Evolutionary conservation across 768 basidiomycete species (phyloP).

Genomic region (Kwoniella bestiolae): DNA sequence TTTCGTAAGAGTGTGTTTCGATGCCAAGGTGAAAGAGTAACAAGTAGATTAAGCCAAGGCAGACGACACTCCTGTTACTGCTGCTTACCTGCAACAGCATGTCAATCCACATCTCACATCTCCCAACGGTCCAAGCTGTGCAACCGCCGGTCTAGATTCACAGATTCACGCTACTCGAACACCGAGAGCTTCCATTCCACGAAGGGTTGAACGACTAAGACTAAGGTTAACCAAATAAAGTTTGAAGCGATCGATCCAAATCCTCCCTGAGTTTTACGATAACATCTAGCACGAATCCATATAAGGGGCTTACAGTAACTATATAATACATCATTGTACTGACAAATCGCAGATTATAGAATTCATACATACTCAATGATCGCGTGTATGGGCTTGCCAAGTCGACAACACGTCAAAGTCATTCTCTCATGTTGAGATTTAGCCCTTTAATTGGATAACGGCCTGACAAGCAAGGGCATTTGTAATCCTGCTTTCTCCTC

Average conservation of each 20-base stretch:
- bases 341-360: background rate
- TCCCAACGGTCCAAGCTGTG: no score
- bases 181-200: background rate
- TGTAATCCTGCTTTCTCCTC: conserved; percentile 54
- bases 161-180: background rate
- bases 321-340: background rate
- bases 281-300: no score
- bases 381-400: background rate
- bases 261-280: no score
- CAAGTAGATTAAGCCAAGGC: no score
- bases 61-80: no score
- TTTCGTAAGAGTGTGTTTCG: no score
- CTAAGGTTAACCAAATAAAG: no score
- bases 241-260: background rate
- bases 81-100: no score
- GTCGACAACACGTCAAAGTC: background rate
- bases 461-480: conserved; percentile 52
- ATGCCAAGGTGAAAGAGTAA: no score
- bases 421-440: background rate
- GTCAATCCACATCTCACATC: no score
- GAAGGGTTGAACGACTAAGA: background rate
- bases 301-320: no score
- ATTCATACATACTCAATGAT: background rate
- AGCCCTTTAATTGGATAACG: conserved; percentile 16
- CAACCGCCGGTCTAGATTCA: background rate